Percentiles rank a stretch among this genome's conserved stretches.
phyloP scores from a whole-genome alignment of 768 basidiomycete species.

The Termitomyces sp. region DNA sequence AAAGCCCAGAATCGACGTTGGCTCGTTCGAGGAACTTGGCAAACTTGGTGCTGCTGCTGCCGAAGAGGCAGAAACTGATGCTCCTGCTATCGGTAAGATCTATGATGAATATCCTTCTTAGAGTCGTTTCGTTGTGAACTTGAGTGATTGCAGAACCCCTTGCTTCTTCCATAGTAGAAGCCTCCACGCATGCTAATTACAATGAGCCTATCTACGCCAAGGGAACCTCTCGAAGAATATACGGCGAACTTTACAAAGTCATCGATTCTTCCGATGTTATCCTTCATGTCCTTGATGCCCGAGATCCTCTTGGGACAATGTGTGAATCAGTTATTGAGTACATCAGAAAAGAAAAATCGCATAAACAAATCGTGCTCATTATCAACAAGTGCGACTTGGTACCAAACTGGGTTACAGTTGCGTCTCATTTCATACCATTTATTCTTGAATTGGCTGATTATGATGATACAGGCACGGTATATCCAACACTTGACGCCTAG shows the following conservation, averaged over 20 bases:
- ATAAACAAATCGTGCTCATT: constrained; percentile 95
- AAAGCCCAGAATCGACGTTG: constrained; percentile 80
- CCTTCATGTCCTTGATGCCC: constrained; percentile 91
- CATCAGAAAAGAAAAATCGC: constrained; percentile 91
- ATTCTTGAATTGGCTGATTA: constrained; percentile 2
- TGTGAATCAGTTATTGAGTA: constrained; percentile 93
- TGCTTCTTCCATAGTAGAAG: constrained; percentile 43
- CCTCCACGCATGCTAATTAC: constrained; percentile 68
- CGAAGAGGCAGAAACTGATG: constrained; percentile 46
- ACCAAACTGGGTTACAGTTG: constrained; percentile 96
- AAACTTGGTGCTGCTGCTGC: constrained; percentile 52
- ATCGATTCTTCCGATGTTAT: constrained; percentile 98
- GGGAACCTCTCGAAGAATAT: constrained; percentile 93
- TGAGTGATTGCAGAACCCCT: constrained; percentile 34
- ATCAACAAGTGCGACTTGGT: constrained; percentile 99
- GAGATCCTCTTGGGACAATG: constrained; percentile 92
- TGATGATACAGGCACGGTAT: constrained; percentile 71
- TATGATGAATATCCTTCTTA: not conserved
- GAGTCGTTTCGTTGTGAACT: not conserved
- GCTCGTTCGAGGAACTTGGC: constrained; percentile 87
- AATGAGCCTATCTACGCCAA: constrained; percentile 93
- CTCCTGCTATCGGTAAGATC: constrained; percentile 40
- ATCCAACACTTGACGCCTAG: constrained; percentile 92
- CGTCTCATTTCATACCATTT: constrained; percentile 25
- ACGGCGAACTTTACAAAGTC: constrained; percentile 98